Base-by-base conservation (phyloP, 176 grass and related monocot genomes). In the Rhynchospora breviuscula region DNA sequence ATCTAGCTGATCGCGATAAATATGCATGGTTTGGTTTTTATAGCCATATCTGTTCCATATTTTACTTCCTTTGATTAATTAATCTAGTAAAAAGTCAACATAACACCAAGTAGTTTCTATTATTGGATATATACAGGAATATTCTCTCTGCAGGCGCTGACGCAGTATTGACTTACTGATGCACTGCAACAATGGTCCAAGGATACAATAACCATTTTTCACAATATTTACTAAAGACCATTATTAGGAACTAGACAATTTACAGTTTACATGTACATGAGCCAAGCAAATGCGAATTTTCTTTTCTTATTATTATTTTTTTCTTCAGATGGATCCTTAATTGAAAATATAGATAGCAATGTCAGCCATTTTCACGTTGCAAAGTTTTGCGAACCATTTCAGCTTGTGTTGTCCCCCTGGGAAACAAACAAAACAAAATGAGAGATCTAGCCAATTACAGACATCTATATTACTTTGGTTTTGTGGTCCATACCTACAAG, bases 371-470 rank as follows among this genome's bases (percentile, higher is more conserved):
- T 26, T 53, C 21, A 75, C 53, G 47, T 47, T 53, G 71, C 26
- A 75, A 13, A 25, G 25, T 11, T 75, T 26, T 75, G 59, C 48
- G 40, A 40, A 66, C 43, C 71, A 19, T 63, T 8, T 89, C 53
- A 88, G 25, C 59, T 79, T 18, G 58, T 17, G 10, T 13, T 84
- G 21, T 29, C 86, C 58, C 81, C 87, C 90, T 91, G 87, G 22
- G 49, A 63, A 79, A 14, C 21, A 47, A 80, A 43, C 14, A 13
- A 22, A 49, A 65, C 0, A 49, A 29, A 19, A 9, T 23, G 19
- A 8, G 10, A 53, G 19, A 75, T 26, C 52, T 75, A 26, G 47
- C 47, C 5, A 14, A 26, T n/a, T 26, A 62, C 2, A 6, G 70
- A 22, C 44, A 47, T 49, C 69, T 48, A 49, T 46, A 46, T n/a